phyloP scores from a whole-genome alignment of 768 basidiomycete genomes.

The Lepiota venenata region DNA sequence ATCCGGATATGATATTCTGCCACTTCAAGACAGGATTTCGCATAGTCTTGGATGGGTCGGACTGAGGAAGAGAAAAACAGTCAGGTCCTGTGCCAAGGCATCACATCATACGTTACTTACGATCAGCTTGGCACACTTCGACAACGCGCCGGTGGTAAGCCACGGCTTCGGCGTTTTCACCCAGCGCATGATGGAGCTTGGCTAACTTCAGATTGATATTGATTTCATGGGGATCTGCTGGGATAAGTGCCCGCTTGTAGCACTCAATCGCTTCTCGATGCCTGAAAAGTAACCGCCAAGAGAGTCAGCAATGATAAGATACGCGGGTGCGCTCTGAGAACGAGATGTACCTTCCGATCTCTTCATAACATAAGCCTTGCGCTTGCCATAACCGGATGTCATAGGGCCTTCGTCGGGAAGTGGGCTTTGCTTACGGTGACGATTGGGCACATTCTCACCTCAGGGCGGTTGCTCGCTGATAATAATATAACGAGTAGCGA shows the following conservation, averaged over 20 bases:
- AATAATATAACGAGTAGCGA: constrained; percentile 94
- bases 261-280: constrained; percentile 88
- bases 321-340: background rate
- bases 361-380: constrained; percentile 90
- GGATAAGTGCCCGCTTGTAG: constrained; percentile 83
- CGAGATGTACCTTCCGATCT: constrained; percentile 66
- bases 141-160: constrained; percentile 81
- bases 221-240: constrained; percentile 75
- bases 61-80: constrained; percentile 37
- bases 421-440: background rate
- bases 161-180: constrained; percentile 65
- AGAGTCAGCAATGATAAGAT: constrained; percentile 1
- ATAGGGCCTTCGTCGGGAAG: constrained; percentile 62
- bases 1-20: constrained; percentile 73
- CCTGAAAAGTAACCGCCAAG: constrained; percentile 36
- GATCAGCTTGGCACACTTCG: constrained; percentile 62
- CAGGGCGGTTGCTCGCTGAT: constrained; percentile 91
- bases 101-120: constrained; percentile 35
- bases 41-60: constrained; percentile 72
- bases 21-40: constrained; percentile 80
- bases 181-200: constrained; percentile 60
- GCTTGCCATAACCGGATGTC: constrained; percentile 97
- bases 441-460: constrained; percentile 44
- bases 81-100: constrained; percentile 20
- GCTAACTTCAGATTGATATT: constrained; percentile 73